Evolutionary conservation across 2,329 filamentous ascomycete genomes (phyloP), one percentile per base, ranked within the genome.

Genomic region (Fusarium redolens): DNA sequence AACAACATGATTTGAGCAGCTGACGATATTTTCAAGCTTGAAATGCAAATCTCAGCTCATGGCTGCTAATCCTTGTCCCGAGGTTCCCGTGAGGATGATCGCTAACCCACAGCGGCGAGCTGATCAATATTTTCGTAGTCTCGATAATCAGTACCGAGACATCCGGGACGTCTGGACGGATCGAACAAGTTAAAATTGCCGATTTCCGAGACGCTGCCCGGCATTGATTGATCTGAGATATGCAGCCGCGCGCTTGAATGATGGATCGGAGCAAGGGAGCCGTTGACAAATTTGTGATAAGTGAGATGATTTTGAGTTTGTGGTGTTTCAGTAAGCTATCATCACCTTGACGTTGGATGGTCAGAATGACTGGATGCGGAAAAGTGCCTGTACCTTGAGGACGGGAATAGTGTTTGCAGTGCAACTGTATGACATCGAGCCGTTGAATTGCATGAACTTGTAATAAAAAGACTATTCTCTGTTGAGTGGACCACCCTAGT

Each of bases 201-300:
- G 51, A 59, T 35, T 40, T 28, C 41, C 52, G 45, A 74, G 63
- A 68, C 28, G 31, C 50, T 43, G 55, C 30, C 18, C 43, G 71
- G 67, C 54, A 73, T 65, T 73, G 66, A 57, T 59, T 54, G 50
- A 66, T 57, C 38, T 40, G 31, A 56, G 44, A 69, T 55, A 40
- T 57, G 31, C 61, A 71, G 61, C 56, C 69, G 65, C 69, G 65
- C 66, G 70, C 61, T 72, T 73, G 61, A 54, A 61, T 58, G n/a
- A 51, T 25, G 17, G 22, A 61, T 30, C 33, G 13, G 33, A 28
- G 18, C 12, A 50, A 17, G 41, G 58, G 35, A 48, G 41, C 37
- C 25, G 37, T 37, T 54, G 37, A 41, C 30, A 51, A 43, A 7
- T 58, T 52, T 31, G 38, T 61, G 40, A 63, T 38, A 63, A 50